These are phyloP conservation scores for Suillus clintonianus DNA, from an alignment of 768 basidiomycete genomes.

Conservation along the genomic window DNA sequence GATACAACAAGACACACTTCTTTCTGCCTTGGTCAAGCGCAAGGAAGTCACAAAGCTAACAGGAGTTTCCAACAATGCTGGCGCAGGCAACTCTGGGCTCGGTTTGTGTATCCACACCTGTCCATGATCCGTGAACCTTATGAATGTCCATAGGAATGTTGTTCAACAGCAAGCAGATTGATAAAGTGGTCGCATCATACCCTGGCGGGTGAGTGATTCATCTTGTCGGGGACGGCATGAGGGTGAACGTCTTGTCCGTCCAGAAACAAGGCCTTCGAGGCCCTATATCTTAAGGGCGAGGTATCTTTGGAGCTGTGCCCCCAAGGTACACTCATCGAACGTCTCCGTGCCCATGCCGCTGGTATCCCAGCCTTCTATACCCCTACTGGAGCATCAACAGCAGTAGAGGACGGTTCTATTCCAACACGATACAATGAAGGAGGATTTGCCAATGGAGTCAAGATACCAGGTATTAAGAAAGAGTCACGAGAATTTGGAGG, in stretches of 20 bases:
- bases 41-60: conserved; percentile 75
- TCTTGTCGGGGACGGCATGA: neutral
- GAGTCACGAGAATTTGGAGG: conserved; percentile 78
- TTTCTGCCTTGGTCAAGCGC: conserved; percentile 73
- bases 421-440: conserved; percentile 79
- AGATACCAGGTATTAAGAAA: conserved; percentile 72
- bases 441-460: conserved; percentile 69
- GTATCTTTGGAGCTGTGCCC: conserved; percentile 89
- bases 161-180: conserved; percentile 71
- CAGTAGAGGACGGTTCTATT: conserved; percentile 77
- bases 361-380: conserved; percentile 95
- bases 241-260: conserved; percentile 1
- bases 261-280: conserved; percentile 87
- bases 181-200: conserved; percentile 87
- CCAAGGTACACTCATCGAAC: conserved; percentile 88
- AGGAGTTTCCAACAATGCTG: conserved; percentile 89
- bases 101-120: conserved; percentile 40
- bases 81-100: conserved; percentile 67
- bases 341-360: conserved; percentile 85
- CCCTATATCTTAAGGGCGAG: conserved; percentile 75
- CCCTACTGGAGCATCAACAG: conserved; percentile 85
- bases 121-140: neutral
- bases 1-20: conserved; percentile 68
- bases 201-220: conserved; percentile 68
- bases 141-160: conserved; percentile 57